Evolutionary conservation across 106 monocot species (phyloP).

Genomic region (Ottelia alismoides): DNA sequence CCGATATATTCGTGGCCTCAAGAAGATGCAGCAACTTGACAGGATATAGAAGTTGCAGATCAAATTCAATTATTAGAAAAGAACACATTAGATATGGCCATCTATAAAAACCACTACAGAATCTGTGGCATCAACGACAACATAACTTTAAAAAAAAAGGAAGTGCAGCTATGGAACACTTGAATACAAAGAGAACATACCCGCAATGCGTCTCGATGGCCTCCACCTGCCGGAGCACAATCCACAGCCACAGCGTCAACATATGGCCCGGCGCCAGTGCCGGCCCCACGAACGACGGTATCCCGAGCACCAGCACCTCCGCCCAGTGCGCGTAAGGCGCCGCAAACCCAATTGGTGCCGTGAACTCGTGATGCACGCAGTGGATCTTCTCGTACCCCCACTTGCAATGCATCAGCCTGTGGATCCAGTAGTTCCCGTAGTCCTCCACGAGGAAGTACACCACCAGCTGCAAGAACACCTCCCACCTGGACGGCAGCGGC

Average conservation of each 20-base stretch:
- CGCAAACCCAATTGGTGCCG: constrained; percentile 83
- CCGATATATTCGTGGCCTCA: too few relatives aligned
- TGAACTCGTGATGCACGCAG: constrained; percentile 82
- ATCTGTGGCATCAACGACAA: too few relatives aligned
- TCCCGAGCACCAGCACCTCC: constrained; percentile 77
- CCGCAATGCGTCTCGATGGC: constrained; percentile 89
- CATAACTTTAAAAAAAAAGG: too few relatives aligned
- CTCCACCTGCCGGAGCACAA: constrained; percentile 66
- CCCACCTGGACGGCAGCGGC: constrained; percentile 24
- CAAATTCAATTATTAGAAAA: too few relatives aligned
- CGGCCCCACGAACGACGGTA: constrained; percentile 74
- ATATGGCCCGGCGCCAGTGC: constrained; percentile 74
- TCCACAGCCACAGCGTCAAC: constrained; percentile 90
- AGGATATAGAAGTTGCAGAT: too few relatives aligned
- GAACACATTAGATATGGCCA: too few relatives aligned
- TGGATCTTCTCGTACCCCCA: constrained; percentile 97
- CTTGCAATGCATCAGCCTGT: constrained; percentile 43
- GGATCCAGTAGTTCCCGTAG: constrained; percentile 91
- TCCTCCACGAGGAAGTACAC: constrained; percentile 66
- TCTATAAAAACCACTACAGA: too few relatives aligned
- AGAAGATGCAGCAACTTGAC: too few relatives aligned
- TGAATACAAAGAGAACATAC: constrained; percentile 35
- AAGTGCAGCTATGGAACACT: too few relatives aligned
- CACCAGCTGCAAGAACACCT: constrained; percentile 28
- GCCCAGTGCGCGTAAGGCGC: constrained; percentile 94